Percentiles rank a stretch among this genome's conserved stretches.
Conservation (phyloP, 257 asterid species). For the Nicotiana otophora region DNA sequence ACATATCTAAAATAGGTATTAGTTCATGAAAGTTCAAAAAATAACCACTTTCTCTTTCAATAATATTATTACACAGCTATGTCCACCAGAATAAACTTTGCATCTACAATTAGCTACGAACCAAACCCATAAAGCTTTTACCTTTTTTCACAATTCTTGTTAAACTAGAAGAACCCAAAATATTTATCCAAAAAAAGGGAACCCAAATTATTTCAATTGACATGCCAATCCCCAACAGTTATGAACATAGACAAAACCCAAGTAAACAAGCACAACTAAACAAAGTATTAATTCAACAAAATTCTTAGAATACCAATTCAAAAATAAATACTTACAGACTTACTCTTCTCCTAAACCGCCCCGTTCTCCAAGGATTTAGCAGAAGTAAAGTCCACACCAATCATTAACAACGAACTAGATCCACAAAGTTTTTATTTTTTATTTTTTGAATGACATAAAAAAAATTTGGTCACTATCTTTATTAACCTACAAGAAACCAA, state of each 20-base stretch:
- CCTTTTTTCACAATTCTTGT: neutral
- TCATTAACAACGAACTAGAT: too few species aligned
- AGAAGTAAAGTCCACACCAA: too few species aligned
- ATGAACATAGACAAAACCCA: neutral
- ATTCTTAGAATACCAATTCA: neutral
- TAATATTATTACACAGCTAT: neutral
- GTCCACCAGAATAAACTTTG: neutral
- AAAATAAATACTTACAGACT: neutral
- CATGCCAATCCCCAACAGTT: neutral
- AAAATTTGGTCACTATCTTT: neutral
- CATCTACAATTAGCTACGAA: neutral
- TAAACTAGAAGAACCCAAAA: neutral
- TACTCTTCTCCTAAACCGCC: slow-evolving; percentile 13
- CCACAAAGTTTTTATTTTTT: too few species aligned
- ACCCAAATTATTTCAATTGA: neutral
- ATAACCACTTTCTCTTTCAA: neutral
- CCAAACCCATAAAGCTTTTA: neutral
- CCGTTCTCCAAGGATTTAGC: slow-evolving; percentile 17
- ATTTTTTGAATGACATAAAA: too few species aligned
- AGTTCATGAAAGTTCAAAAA: neutral
- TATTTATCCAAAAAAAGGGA: neutral
- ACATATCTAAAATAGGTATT: neutral
- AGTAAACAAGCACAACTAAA: neutral
- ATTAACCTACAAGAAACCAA: neutral
- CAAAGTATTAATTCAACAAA: neutral